Evolutionary conservation across 2,329 filamentous ascomycete genomes (phyloP), one percentile per base, ranked within the genome.

Genomic region (Grosmannia huntii): DNA sequence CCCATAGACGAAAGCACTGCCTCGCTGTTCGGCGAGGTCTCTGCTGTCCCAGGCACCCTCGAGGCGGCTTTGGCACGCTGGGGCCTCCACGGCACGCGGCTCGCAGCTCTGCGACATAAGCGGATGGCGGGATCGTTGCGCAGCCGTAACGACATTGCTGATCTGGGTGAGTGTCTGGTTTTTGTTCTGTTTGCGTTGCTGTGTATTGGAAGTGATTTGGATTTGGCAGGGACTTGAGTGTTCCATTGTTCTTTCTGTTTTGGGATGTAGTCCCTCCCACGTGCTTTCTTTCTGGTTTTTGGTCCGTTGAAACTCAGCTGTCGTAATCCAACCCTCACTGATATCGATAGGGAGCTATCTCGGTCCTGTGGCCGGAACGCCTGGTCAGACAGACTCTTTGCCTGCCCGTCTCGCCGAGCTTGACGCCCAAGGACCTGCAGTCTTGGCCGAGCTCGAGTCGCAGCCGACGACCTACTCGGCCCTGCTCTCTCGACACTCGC

Each of bases 391-490:
- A 6, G 27, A 12, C 23, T n/a, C 2, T 14, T 19, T 41, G n/a
- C 25, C 23, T 19, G 25, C 19, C 11, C 38, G 3, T 12, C 25
- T 53, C 7, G 41, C 57, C 11, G 62, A 63, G 52, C 62, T 63
- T 2, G 62, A 63, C 41, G 54, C 53, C 21, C 31, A 36, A 4
- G 27, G 21, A 6, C 10, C 48, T 3, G 10, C 49, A 1, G 38
- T 52, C 10, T 10, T 59, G 10, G 53, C 58, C 38, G 62, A 62
- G 58, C 61, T 63, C 46, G 61, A 62, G 51, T 58, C 62, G 2
- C 58, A 58, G 11, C 49, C 57, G 27, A 36, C 55, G 31, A 48
- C 25, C 38, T 7, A 36, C 2, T 48, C 53, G 16, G 48, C 60
- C 1, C 19, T 21, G 16, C 36, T 58, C 1, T 52, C 55, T 9